Evolutionary conservation across 441 rosid species (phyloP), one percentile per base, ranked within the genome.

Genomic region (Hura crepitans): DNA sequence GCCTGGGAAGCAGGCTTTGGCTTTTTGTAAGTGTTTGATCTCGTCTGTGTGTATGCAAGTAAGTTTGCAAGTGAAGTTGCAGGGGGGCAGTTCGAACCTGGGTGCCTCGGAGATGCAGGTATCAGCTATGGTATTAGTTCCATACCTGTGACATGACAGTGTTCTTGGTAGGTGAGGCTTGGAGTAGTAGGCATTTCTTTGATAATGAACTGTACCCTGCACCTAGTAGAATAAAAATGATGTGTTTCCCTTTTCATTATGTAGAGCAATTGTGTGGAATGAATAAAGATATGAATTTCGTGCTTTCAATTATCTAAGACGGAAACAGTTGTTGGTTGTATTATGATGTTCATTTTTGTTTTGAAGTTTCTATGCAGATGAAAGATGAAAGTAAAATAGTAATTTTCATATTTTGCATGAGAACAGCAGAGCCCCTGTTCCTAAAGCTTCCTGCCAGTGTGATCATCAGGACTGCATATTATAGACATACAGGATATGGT

Each of bases 141-240:
- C 64, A 7, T 63, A 25, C 51, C 39, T 66, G 54, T 57, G 79
- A 64, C 70, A 37, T 62, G 3, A 74, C 80, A 77, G 50, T 75
- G 64, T 53, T 39, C 69, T 65, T 59, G 77, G 77, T 68, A 74
- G 54, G 53, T 62, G 23, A 73, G 71, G 46, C 70, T 65, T 63
- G 50, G 64, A 54, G 69, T 62, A 57, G 67, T 65, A 65, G 83
- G 79, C 65, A 49, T 72, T 68, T 77, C 79, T 63, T 15, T 67
- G 78, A n/a, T 46, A 54, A 55, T 58, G 82, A 79, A 74, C 66
- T 81, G 81, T 79, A 64, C 74, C 10, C 35, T 43, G 76, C 80
- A 72, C 57, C 80, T 71, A 30, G 66, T 59, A 37, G 15, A 47
- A 70, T 70, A n/a, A 70, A 60, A 60, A 33, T 42, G 39, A 22